Base-by-base conservation (phyloP, 2,329 filamentous ascomycete genomes). In the Grosmannia serpens region DNA sequence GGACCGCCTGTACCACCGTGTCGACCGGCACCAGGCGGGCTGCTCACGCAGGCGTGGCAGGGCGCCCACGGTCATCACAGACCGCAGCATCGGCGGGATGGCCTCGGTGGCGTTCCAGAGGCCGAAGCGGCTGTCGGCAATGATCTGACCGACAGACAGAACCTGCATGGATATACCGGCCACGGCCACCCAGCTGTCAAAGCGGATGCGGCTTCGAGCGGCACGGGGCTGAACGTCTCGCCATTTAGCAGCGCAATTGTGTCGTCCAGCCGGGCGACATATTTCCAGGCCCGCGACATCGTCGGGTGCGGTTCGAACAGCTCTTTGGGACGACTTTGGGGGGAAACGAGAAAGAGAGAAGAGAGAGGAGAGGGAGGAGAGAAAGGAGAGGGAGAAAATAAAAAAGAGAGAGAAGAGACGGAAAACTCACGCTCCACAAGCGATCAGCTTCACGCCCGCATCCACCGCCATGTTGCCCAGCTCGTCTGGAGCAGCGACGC, bases 71-170 rank as follows among this genome's bases (percentile, higher is more conserved):
- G 76, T 74, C 1, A 65, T 65, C 0, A 75, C 75, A 2, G 70
- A 74, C 38, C 74, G 75, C 0, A 83, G 67, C 65, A 82, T 74
- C 49, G 82, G 64, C 0, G 80, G 76, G 26, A 81, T 78, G 0
- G 77, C 78, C 61, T 81, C 79, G 0, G 70, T 74, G 4, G 66
- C 65, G 62, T 78, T 81, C 80, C 79, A 82, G 3, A 76, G 64
- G 1, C 78, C 79, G n/a, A 69, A 61, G 1, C 67, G 56, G 0
- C 71, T 76, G 62, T 81, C 77, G 1, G 73, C 77, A 17, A 77
- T 73, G 17, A 82, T 73, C 63, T 81, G 79, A 0, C 79, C 79
- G 0, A 80, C 70, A 1, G 79, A 70, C 5, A 79, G 62, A 8
- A 77, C 69, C 4, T 70, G 67, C 2, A 69, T 53, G 8, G 47